These are phyloP conservation scores for Populus pruinosa DNA, from an alignment of 345 rosid species.

Conservation along the genomic window DNA sequence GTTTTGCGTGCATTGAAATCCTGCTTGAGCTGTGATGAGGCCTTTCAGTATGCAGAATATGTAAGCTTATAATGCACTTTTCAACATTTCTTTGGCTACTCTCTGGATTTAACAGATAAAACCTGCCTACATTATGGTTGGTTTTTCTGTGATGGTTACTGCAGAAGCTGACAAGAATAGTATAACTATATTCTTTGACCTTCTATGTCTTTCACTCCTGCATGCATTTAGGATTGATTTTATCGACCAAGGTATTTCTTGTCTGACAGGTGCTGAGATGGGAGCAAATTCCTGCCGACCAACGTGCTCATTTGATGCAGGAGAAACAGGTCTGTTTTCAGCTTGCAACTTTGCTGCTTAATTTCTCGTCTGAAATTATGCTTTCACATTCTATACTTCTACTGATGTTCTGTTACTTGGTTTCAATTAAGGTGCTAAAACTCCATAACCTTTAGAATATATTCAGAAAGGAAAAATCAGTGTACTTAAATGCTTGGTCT, in stretches of 20 bases:
- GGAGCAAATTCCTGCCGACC: conserved; percentile 91
- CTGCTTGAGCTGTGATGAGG: conserved; percentile 62
- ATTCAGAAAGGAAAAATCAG: not conserved
- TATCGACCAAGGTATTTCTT: not conserved
- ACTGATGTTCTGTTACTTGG: not conserved
- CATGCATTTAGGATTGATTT: not conserved
- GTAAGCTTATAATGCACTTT: conserved; percentile 43
- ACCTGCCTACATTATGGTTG: not conserved
- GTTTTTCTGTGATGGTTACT: not conserved
- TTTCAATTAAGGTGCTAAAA: not conserved
- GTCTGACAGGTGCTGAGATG: conserved; percentile 62
- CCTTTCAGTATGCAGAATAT: conserved; percentile 75
- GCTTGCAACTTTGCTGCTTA: not conserved
- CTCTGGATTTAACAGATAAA: not conserved
- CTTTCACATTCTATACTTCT: not conserved
- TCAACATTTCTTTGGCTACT: not conserved
- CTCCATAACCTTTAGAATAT: not conserved
- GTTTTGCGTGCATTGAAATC: conserved; percentile 63
- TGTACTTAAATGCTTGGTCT: not conserved
- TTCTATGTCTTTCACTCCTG: not conserved
- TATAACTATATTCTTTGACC: not conserved
- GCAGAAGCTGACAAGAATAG: not conserved
- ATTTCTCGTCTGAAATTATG: not conserved
- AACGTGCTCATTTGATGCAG: conserved; percentile 71
- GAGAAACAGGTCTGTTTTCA: conserved; percentile 74